Percentiles rank a stretch among this genome's conserved stretches.
These are phyloP conservation scores for Fomes fomentarius DNA, from an alignment of 1,284 basidiomycete genomes.

Conservation along the genomic window DNA sequence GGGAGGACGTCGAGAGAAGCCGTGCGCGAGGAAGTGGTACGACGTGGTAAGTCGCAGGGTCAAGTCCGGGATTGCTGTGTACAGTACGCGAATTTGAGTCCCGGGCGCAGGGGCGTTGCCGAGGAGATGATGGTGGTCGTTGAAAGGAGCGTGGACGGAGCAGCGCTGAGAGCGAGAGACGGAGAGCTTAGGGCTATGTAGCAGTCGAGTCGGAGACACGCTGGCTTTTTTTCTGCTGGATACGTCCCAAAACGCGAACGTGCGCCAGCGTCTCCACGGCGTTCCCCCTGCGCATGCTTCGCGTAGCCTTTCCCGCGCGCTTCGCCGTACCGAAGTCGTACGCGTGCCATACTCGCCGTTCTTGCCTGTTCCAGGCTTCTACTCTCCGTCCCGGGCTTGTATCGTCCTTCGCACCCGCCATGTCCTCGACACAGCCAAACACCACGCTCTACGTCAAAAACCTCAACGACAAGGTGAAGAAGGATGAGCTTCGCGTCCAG, in stretches of 20 bases:
- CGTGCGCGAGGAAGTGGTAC: neutral
- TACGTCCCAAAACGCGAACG: constrained; percentile 19
- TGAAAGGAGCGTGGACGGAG: neutral
- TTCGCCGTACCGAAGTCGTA: constrained; percentile 1
- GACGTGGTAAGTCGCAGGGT: neutral
- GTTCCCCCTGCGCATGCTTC: neutral
- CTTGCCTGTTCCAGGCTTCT: no score
- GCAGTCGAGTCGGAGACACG: constrained; percentile 9
- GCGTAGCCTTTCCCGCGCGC: neutral
- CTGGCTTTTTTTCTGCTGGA: constrained; percentile 20
- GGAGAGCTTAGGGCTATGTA: neutral
- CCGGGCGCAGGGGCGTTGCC: neutral
- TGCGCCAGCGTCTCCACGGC: constrained; percentile 16
- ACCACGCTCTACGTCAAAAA: constrained; percentile 94
- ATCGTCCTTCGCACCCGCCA: constrained; percentile 12
- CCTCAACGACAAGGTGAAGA: constrained; percentile 93
- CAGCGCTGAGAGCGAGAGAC: neutral
- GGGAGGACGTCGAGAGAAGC: neutral
- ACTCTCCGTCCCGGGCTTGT: no score
- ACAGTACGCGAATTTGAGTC: neutral
- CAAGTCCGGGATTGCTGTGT: neutral
- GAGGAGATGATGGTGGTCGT: neutral
- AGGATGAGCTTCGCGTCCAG: constrained; percentile 85
- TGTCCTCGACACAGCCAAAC: constrained; percentile 64
- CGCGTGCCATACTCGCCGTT: neutral